Conservation (phyloP, 805 yeast genomes). For the Lipomyces yamadae region DNA sequence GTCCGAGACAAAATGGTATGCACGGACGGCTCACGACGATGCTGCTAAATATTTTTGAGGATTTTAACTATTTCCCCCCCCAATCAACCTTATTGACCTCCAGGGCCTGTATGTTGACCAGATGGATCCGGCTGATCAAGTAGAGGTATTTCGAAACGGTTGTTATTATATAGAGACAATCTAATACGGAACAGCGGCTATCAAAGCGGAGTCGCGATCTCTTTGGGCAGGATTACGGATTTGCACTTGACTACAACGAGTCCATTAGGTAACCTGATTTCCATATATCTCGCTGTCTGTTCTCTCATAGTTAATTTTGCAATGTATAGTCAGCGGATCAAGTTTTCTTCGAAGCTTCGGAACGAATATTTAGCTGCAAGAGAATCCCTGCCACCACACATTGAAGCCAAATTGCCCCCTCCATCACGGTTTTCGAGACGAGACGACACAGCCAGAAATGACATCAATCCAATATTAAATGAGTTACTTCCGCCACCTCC, state of each 20-base stretch:
- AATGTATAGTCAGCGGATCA: conserved; percentile 25
- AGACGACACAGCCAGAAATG: conserved; percentile 27
- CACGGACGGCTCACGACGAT: too few species aligned
- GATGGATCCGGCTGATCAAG: conserved; percentile 27
- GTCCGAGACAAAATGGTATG: too few species aligned
- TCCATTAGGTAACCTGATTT: conserved; percentile 26
- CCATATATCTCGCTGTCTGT: neutral
- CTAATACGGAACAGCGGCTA: conserved; percentile 15
- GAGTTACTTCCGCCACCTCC: conserved; percentile 33
- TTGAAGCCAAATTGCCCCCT: conserved; percentile 39
- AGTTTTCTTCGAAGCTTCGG: conserved; percentile 29
- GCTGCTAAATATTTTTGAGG: neutral
- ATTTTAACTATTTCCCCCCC: neutral
- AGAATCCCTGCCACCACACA: conserved; percentile 40
- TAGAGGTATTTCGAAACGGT: conserved; percentile 24
- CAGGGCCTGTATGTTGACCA: neutral
- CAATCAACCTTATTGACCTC: neutral
- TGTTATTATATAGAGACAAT: neutral
- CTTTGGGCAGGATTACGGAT: conserved; percentile 36
- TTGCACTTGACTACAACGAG: conserved; percentile 34
- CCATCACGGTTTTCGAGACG: conserved; percentile 21
- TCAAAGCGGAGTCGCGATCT: conserved; percentile 36
- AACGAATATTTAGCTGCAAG: conserved; percentile 37
- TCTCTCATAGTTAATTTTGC: neutral
- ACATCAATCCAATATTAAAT: conserved; percentile 22